phyloP scores from a whole-genome alignment of 140 eudicot species.

The Oenanthe javanica region DNA sequence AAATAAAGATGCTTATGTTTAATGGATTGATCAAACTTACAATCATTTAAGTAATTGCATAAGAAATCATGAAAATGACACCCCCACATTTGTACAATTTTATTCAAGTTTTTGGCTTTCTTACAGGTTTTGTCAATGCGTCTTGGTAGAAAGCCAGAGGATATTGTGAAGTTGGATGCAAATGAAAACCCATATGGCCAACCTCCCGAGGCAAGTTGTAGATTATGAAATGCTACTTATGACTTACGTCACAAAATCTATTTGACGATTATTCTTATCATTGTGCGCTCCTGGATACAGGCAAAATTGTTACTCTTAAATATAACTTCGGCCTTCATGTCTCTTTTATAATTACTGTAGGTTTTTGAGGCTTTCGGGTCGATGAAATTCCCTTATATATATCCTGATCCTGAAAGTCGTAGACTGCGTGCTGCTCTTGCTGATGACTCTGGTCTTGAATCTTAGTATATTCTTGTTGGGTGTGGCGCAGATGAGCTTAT shows the following conservation, averaged over 20 bases:
- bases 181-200: constrained; percentile 99
- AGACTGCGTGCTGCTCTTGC: constrained; percentile 88
- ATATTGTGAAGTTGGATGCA: constrained; percentile 86
- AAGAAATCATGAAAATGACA: background rate
- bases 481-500: constrained; percentile 98
- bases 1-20: too few species aligned
- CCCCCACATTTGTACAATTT: background rate
- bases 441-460: constrained; percentile 81
- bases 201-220: constrained; percentile 78
- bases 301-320: background rate
- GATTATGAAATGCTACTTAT: background rate
- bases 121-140: constrained; percentile 86
- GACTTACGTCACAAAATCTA: background rate
- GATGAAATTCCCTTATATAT: constrained; percentile 79
- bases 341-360: constrained; percentile 21
- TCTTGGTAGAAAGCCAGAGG: constrained; percentile 98
- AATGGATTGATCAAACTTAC: background rate
- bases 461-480: constrained; percentile 82
- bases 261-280: background rate
- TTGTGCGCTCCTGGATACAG: background rate
- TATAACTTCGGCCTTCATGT: background rate
- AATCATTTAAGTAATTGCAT: background rate
- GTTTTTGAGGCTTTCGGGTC: constrained; percentile 84
- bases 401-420: constrained; percentile 98
- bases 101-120: background rate